Percentiles rank a stretch among this genome's conserved stretches.
Evolutionary conservation across 129 eudicot species (phyloP).

Genomic region (Helianthus tuberosus): DNA sequence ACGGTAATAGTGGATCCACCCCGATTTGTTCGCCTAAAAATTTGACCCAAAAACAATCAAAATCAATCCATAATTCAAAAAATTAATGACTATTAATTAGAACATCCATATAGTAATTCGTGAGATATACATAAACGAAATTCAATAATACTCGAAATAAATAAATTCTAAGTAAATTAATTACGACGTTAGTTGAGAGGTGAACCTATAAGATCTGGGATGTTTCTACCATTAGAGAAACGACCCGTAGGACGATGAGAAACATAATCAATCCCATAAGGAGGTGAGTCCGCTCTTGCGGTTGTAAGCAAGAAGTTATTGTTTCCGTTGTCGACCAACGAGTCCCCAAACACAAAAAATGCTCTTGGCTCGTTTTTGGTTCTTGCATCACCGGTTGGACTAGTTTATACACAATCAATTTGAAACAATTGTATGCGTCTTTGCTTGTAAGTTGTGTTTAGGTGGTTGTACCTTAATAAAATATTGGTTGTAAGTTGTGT

Average conservation of each 20-base stretch:
- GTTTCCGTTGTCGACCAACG: conserved; percentile 75
- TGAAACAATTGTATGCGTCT: no score
- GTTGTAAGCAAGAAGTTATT: conserved; percentile 57
- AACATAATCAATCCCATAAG: conserved; percentile 68
- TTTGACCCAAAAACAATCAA: neutral
- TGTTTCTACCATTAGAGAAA: conserved; percentile 71
- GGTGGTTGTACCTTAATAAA: no score
- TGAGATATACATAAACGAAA: neutral
- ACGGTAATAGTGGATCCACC: conserved; percentile 59
- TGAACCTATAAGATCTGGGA: conserved; percentile 67
- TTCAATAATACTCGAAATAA: no score
- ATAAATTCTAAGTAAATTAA: neutral
- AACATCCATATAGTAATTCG: neutral
- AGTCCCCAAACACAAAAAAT: conserved; percentile 76
- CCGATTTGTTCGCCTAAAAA: conserved; percentile 62
- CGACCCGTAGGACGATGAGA: conserved; percentile 71
- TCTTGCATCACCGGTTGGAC: neutral
- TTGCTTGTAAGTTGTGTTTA: no score
- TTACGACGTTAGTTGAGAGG: neutral
- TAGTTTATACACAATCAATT: no score
- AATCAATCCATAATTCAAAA: neutral
- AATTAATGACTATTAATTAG: neutral
- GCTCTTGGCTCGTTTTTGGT: conserved; percentile 34
- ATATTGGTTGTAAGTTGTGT: no score
- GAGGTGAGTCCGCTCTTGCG: conserved; percentile 72